phyloP scores from a whole-genome alignment of 2,329 filamentous ascomycete species.

The Clonostachys rosea region DNA sequence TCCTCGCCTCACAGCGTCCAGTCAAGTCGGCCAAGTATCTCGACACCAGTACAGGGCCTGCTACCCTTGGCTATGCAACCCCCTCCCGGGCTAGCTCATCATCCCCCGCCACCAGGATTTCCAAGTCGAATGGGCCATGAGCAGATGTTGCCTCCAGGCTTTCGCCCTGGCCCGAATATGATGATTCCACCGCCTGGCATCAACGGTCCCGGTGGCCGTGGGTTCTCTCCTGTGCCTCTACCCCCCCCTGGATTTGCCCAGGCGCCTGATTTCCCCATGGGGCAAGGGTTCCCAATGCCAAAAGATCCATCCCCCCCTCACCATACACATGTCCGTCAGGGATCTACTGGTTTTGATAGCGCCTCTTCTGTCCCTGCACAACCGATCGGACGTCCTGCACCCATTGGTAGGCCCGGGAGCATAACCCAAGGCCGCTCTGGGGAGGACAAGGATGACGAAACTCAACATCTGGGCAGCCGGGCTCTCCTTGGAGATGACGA shows the following conservation, averaged over 20 bases:
- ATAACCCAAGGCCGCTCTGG: slow-evolving; percentile 48
- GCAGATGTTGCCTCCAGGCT: slow-evolving; percentile 38
- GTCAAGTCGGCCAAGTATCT: slow-evolving; percentile 25
- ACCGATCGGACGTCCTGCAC: slow-evolving; percentile 76
- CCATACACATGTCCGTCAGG: slow-evolving; percentile 66
- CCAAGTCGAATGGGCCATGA: slow-evolving; percentile 56
- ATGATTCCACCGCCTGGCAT: slow-evolving; percentile 48
- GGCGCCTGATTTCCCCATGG: slow-evolving; percentile 16
- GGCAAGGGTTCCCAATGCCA: slow-evolving; percentile 20
- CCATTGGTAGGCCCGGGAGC: slow-evolving; percentile 84
- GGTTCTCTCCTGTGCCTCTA: slow-evolving; percentile 31
- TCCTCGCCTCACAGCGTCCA: slow-evolving; percentile 53
- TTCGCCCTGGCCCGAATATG: slow-evolving; percentile 36
- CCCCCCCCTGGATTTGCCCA: slow-evolving; percentile 30
- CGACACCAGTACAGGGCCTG: slow-evolving; percentile 44
- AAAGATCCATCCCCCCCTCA: slow-evolving; percentile 27
- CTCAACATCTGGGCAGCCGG: slow-evolving; percentile 82
- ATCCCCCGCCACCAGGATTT: slow-evolving; percentile 36
- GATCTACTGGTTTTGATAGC: slow-evolving; percentile 66
- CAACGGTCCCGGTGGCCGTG: slow-evolving; percentile 34
- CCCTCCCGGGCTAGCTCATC: slow-evolving; percentile 28
- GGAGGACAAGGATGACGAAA: slow-evolving; percentile 63
- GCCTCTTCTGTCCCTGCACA: slow-evolving; percentile 49
- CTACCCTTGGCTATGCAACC: slow-evolving; percentile 50
- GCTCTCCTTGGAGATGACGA: slow-evolving; percentile 78